Percentiles rank a stretch among this genome's conserved stretches.
These are phyloP conservation scores for Hydnomerulius pinastri DNA, from an alignment of 768 basidiomycete species.

Conservation along the genomic window DNA sequence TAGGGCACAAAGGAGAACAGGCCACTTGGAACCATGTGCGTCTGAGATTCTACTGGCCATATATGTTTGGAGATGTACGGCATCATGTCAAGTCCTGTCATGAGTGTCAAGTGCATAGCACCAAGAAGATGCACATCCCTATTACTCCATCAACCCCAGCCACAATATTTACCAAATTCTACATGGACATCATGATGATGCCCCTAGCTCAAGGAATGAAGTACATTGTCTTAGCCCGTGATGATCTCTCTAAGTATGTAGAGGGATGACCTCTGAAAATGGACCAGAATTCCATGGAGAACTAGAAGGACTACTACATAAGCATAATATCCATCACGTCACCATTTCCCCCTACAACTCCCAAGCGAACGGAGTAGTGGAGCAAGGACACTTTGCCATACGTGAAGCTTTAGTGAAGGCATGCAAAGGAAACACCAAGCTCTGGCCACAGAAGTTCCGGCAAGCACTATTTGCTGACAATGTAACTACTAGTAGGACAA, in stretches of 20 bases:
- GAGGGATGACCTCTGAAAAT: conserved; percentile 35
- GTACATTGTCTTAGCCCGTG: conserved; percentile 26
- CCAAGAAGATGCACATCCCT: too few species aligned
- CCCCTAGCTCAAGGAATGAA: conserved; percentile 25
- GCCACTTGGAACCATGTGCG: conserved; percentile 5
- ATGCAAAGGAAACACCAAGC: conserved; percentile 13
- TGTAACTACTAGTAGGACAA: conserved; percentile 18
- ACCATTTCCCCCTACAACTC: conserved; percentile 37
- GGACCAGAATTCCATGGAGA: conserved; percentile 17
- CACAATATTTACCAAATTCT: conserved; percentile 24
- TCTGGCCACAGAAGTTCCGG: conserved; percentile 26
- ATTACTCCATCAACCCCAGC: conserved; percentile 21
- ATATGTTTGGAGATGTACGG: conserved; percentile 19
- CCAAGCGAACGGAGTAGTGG: too few species aligned
- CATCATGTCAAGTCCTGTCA: too few species aligned
- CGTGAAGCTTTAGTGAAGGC: conserved; percentile 34
- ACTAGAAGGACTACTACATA: conserved; percentile 7
- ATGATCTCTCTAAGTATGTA: conserved; percentile 31
- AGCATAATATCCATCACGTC: conserved; percentile 26
- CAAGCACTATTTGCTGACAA: conserved; percentile 26
- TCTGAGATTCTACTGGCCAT: conserved; percentile 14
- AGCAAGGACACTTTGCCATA: conserved; percentile 33
- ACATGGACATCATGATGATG: conserved; percentile 34
- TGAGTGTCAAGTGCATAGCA: too few species aligned
- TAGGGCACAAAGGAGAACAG: conserved; percentile 33